Conservation (phyloP, 2,329 filamentous ascomycete species). For the Aureobasidium namibiae region DNA sequence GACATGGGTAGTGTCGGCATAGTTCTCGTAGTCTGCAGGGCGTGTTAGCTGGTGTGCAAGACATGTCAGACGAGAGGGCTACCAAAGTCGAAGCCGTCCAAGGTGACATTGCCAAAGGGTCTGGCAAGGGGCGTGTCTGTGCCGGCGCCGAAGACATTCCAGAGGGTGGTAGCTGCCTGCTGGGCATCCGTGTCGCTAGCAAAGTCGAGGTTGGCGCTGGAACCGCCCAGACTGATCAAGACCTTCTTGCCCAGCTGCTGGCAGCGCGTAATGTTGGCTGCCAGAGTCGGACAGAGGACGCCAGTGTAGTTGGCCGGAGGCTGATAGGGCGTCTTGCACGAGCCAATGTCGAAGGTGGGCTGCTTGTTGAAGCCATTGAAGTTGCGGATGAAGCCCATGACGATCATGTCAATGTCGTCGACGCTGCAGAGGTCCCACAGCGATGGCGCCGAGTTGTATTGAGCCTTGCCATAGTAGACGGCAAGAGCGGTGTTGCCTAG, state of each 20-base stretch:
- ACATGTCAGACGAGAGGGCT: too few species aligned
- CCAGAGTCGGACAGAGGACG: slow-evolving; percentile 1
- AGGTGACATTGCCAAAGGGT: slow-evolving; percentile 40
- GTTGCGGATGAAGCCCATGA: slow-evolving; percentile 6
- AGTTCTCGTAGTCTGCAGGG: neutral
- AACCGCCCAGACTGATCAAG: slow-evolving; percentile 40
- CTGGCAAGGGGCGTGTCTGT: slow-evolving; percentile 27
- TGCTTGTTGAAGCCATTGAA: neutral
- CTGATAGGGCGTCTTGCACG: neutral
- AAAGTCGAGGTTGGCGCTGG: slow-evolving; percentile 28
- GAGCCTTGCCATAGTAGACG: slow-evolving; percentile 13
- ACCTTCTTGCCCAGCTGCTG: slow-evolving; percentile 37
- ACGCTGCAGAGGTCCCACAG: neutral
- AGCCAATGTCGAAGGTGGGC: neutral
- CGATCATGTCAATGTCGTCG: slow-evolving; percentile 5
- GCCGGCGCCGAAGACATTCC: slow-evolving; percentile 38
- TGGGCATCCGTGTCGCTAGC: slow-evolving; percentile 31
- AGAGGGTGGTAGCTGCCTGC: slow-evolving; percentile 36
- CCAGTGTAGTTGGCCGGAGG: neutral
- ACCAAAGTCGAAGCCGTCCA: slow-evolving; percentile 47
- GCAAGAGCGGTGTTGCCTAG: neutral
- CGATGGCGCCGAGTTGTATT: neutral
- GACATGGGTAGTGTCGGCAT: neutral
- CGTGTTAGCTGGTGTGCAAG: neutral
- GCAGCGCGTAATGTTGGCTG: slow-evolving; percentile 34